Evolutionary conservation across 495 filamentous ascomycete genomes (phyloP).

Genomic region (Penicillium simplicissimum): DNA sequence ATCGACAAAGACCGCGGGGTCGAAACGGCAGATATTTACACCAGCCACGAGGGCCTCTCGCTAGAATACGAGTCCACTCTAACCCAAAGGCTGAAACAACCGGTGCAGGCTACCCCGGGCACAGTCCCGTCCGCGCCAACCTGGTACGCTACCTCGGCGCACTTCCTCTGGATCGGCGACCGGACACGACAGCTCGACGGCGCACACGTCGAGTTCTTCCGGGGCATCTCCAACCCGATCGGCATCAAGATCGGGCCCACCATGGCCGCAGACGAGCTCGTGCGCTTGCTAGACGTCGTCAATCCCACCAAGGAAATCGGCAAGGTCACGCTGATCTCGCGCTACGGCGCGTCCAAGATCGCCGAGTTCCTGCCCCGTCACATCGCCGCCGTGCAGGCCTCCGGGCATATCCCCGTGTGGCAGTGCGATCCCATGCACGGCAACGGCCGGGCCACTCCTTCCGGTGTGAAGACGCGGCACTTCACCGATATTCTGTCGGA

Average conservation of each 20-base stretch:
- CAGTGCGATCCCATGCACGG: constrained; percentile 99
- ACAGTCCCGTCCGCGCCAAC: constrained; percentile 28
- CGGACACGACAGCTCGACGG: constrained; percentile 89
- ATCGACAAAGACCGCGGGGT: constrained; percentile 82
- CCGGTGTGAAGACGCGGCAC: constrained; percentile 79
- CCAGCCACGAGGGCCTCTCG: constrained; percentile 90
- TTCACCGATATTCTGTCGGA: constrained; percentile 87
- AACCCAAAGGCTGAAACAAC: constrained; percentile 72
- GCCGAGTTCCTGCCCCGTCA: constrained; percentile 70
- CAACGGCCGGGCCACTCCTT: constrained; percentile 61
- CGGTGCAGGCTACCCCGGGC: constrained; percentile 31
- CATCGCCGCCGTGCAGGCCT: constrained; percentile 79
- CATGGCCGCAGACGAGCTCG: constrained; percentile 71
- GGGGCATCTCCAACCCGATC: constrained; percentile 91
- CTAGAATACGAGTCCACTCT: constrained; percentile 92
- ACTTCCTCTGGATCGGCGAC: constrained; percentile 98
- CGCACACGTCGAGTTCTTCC: constrained; percentile 96
- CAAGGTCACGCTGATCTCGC: constrained; percentile 93
- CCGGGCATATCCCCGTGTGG: constrained; percentile 83
- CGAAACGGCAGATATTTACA: constrained; percentile 93
- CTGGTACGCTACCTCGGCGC: constrained; percentile 89
- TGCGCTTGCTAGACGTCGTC: constrained; percentile 74
- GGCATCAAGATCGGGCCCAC: constrained; percentile 94
- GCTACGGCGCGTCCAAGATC: constrained; percentile 82
- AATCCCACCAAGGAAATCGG: constrained; percentile 80